A percentile compares a stretch with the other conserved stretches of the same genome.
phyloP scores from a whole-genome alignment of 495 filamentous ascomycete genomes.

The Corynascus novoguineensis region DNA sequence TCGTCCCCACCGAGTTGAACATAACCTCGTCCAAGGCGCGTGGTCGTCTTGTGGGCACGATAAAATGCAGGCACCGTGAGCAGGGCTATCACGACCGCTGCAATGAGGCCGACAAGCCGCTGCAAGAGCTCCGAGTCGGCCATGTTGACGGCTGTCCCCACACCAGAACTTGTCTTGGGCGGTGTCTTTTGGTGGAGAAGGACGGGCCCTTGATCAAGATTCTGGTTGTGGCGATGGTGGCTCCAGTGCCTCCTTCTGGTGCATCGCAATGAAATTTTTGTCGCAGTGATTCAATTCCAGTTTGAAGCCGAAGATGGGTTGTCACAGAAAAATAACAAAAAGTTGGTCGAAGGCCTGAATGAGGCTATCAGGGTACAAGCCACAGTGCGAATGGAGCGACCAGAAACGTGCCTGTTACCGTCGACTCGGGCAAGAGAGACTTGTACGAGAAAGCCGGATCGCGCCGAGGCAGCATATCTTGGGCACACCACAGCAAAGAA shows the following conservation, averaged over 20 bases:
- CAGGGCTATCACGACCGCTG: conserved; percentile 10
- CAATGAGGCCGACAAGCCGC: conserved; percentile 1
- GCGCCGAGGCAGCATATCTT: background rate
- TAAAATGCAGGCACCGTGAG: conserved; percentile 14
- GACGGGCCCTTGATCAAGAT: conserved; percentile 1
- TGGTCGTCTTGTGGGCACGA: background rate
- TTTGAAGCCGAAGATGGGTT: background rate
- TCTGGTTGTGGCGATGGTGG: conserved; percentile 7
- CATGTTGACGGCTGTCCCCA: conserved; percentile 3
- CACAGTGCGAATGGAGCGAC: conserved; percentile 4
- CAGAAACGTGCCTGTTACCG: background rate
- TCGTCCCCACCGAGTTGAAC: background rate
- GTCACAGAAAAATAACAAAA: background rate
- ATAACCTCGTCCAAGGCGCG: background rate
- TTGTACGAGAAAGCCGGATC: background rate
- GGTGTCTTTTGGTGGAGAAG: background rate
- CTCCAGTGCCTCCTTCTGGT: background rate
- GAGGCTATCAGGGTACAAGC: background rate
- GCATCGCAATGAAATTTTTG: conserved; percentile 6
- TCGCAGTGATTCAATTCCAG: background rate
- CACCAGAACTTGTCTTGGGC: conserved; percentile 1
- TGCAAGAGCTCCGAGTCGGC: conserved; percentile 11
- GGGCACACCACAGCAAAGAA: background rate
- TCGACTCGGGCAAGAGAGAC: background rate
- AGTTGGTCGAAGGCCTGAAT: conserved; percentile 1